Conservation (phyloP, 371 early-diverging fungal species). For the Mortierella sp. region DNA sequence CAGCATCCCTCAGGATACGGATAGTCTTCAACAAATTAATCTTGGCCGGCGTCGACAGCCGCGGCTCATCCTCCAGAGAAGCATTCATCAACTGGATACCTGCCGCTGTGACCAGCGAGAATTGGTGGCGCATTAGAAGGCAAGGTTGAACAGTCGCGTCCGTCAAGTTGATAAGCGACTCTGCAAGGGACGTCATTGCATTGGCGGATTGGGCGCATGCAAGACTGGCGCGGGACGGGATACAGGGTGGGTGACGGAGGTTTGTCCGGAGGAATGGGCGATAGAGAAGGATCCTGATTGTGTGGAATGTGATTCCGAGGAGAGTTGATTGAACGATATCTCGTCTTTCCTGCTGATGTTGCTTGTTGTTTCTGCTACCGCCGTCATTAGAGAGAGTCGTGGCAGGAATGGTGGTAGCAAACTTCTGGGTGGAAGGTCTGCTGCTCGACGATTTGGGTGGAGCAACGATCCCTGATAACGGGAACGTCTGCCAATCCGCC, state of each 20-base stretch:
- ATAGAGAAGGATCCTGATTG: slow-evolving; percentile 47
- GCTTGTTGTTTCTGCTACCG: neutral
- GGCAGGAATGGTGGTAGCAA: neutral
- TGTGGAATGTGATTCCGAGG: slow-evolving; percentile 44
- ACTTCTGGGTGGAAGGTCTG: neutral
- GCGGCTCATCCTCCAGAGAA: slow-evolving; percentile 53
- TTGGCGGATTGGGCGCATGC: slow-evolving; percentile 55
- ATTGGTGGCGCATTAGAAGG: slow-evolving; percentile 54
- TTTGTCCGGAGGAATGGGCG: slow-evolving; percentile 55
- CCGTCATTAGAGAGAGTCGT: neutral
- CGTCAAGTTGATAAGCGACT: slow-evolving; percentile 39
- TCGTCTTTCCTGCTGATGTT: slow-evolving; percentile 33
- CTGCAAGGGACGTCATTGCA: slow-evolving; percentile 51
- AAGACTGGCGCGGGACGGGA: slow-evolving; percentile 40
- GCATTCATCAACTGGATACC: slow-evolving; percentile 54
- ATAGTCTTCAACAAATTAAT: slow-evolving; percentile 55
- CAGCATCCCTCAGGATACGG: slow-evolving; percentile 49
- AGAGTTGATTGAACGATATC: slow-evolving; percentile 48
- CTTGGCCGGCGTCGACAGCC: slow-evolving; percentile 55
- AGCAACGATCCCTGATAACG: slow-evolving; percentile 32
- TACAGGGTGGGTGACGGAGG: slow-evolving; percentile 54
- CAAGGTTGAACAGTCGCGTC: slow-evolving; percentile 43
- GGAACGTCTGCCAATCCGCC: slow-evolving; percentile 45
- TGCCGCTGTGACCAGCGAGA: slow-evolving; percentile 48
- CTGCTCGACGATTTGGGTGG: neutral